Evolutionary conservation across 179 eudicot species (phyloP).

Genomic region (Monotropa hypopitys): DNA sequence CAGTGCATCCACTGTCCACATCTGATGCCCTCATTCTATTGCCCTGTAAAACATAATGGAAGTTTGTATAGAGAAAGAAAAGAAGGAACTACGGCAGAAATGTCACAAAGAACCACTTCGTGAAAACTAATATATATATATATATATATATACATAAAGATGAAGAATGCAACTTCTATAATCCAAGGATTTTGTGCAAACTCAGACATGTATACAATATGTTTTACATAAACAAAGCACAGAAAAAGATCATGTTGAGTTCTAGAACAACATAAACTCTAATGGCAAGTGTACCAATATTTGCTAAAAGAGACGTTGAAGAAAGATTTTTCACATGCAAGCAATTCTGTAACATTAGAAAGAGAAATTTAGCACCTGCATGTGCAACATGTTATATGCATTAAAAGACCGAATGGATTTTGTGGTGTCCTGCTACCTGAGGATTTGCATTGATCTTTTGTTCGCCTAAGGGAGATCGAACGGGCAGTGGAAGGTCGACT

Average conservation of each 20-base stretch:
- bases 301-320: not conserved
- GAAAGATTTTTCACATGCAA: not conserved
- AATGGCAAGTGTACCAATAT: not conserved
- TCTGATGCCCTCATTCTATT: conserved; percentile 48
- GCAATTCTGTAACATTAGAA: not conserved
- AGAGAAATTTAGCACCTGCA: not conserved
- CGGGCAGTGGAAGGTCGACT: no score
- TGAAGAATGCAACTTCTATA: not conserved
- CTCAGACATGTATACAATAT: not conserved
- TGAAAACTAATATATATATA: not conserved
- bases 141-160: no score
- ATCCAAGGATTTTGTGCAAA: not conserved
- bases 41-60: conserved; percentile 28
- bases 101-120: not conserved
- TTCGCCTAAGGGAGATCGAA: no score
- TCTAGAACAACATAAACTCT: not conserved
- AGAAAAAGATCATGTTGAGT: not conserved
- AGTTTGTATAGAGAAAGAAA: not conserved
- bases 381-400: not conserved
- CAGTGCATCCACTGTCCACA: conserved; percentile 37
- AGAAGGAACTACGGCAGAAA: no score
- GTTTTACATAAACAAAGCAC: not conserved
- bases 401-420: not conserved
- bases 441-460: no score
- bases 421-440: no score